phyloP scores from a whole-genome alignment of 2,329 filamentous ascomycete species.

The Paecilomyces formosus region DNA sequence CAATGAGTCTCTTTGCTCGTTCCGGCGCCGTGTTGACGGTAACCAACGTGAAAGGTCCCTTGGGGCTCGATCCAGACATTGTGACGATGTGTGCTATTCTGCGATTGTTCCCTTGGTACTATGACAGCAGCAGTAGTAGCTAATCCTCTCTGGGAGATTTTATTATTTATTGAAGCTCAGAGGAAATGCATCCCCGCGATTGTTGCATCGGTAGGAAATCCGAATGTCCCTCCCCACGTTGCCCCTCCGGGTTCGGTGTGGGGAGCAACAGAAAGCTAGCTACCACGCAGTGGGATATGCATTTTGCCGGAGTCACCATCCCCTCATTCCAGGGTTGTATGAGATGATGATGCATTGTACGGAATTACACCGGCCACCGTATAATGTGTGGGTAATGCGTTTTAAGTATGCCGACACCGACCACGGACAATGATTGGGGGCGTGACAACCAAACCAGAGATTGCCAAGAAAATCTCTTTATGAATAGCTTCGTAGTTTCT shows the following conservation, averaged over 20 bases:
- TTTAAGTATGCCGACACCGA: not conserved
- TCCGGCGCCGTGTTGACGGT: slow-evolving; percentile 64
- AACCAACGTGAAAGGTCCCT: slow-evolving; percentile 56
- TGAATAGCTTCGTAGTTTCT: not conserved
- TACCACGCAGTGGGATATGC: not conserved
- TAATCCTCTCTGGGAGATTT: not conserved
- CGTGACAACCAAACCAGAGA: not conserved
- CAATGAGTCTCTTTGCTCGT: slow-evolving; percentile 55
- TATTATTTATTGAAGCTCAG: not conserved
- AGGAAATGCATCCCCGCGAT: slow-evolving; percentile 5
- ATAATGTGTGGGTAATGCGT: not conserved
- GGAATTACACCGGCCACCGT: not conserved
- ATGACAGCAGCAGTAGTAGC: not conserved
- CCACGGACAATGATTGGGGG: not conserved
- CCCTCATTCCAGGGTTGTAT: not conserved
- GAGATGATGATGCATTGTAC: not conserved
- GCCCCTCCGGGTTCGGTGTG: not conserved
- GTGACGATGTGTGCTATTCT: not conserved
- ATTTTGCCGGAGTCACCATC: not conserved
- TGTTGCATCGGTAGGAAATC: not conserved
- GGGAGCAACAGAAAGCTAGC: not conserved
- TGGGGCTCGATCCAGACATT: slow-evolving; percentile 18
- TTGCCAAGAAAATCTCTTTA: not conserved
- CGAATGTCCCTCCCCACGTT: not conserved
- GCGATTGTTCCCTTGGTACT: not conserved